These are phyloP conservation scores for Pyrrhoderma lamaoense DNA, from an alignment of 1,284 basidiomycete species.

Conservation along the genomic window DNA sequence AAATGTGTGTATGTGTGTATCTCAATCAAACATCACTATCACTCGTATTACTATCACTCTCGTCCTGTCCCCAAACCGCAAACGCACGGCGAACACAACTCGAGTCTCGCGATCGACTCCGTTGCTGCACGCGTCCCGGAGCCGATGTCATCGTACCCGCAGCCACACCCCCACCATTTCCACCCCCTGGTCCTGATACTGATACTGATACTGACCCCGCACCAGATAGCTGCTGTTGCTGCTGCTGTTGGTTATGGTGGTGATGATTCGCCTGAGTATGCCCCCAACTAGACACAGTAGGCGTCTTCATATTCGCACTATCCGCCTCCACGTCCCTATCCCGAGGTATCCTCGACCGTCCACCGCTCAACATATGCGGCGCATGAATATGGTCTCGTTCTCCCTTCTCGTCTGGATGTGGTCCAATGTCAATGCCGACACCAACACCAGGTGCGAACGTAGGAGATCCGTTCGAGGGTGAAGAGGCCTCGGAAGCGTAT, in stretches of 20 bases:
- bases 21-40: conserved; percentile 43
- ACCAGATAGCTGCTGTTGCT: not conserved
- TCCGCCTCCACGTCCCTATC: conserved; percentile 46
- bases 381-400: conserved; percentile 47
- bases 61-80: conserved; percentile 79
- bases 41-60: conserved; percentile 77
- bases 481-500: not conserved
- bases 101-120: conserved; percentile 30
- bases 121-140: conserved; percentile 20
- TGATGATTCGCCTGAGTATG: not conserved
- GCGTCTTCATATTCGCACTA: conserved; percentile 41
- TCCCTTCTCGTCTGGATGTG: conserved; percentile 33
- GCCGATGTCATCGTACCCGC: too few relatives aligned
- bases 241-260: not conserved
- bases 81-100: conserved; percentile 55
- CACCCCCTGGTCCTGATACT: conserved; percentile 5
- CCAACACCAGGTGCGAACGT: not conserved
- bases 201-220: not conserved
- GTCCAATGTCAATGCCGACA: not conserved
- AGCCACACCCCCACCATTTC: too few relatives aligned
- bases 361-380: conserved; percentile 36
- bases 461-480: not conserved
- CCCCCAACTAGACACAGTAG: conserved; percentile 34
- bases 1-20: too few relatives aligned
- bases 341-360: conserved; percentile 46